Conservation (phyloP, 148 eudicot genomes). For the Rhododendron henanense region DNA sequence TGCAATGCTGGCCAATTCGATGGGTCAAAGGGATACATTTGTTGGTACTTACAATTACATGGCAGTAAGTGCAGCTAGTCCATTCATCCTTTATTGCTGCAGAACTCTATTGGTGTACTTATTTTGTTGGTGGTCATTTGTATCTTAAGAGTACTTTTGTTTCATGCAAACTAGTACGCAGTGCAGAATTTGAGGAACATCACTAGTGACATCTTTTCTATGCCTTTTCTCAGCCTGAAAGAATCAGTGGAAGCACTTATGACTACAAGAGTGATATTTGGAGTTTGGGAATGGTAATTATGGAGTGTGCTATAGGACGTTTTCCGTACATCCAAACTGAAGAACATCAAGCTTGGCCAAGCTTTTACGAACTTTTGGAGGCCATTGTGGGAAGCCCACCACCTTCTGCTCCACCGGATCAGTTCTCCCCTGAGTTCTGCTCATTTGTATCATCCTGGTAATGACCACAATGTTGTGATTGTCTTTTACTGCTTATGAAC, state of each 20-base stretch:
- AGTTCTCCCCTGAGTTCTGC: conserved; percentile 97
- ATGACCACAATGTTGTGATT: conserved; percentile 1
- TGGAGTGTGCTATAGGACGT: conserved; percentile 98
- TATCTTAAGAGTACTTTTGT: not conserved
- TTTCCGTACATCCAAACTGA: conserved; percentile 87
- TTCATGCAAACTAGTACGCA: not conserved
- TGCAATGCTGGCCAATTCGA: conserved; percentile 84
- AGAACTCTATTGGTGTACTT: not conserved
- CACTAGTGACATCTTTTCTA: not conserved
- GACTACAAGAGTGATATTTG: conserved; percentile 94
- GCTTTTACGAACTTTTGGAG: conserved; percentile 88
- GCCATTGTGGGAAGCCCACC: conserved; percentile 82
- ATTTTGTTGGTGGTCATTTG: not conserved
- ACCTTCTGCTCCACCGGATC: conserved; percentile 92
- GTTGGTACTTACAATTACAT: conserved; percentile 97
- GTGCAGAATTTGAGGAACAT: not conserved
- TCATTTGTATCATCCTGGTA: conserved; percentile 93
- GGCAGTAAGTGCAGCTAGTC: conserved; percentile 60
- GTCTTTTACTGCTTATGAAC: not conserved
- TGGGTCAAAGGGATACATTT: conserved; percentile 95
- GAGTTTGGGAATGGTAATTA: conserved; percentile 93
- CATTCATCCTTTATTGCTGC: not conserved
- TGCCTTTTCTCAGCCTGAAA: conserved; percentile 66
- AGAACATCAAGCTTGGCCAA: conserved; percentile 70
- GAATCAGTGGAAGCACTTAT: conserved; percentile 88